These are phyloP conservation scores for Hygrophoropsis aurantiaca DNA, from an alignment of 768 basidiomycete genomes.

Conservation along the genomic window DNA sequence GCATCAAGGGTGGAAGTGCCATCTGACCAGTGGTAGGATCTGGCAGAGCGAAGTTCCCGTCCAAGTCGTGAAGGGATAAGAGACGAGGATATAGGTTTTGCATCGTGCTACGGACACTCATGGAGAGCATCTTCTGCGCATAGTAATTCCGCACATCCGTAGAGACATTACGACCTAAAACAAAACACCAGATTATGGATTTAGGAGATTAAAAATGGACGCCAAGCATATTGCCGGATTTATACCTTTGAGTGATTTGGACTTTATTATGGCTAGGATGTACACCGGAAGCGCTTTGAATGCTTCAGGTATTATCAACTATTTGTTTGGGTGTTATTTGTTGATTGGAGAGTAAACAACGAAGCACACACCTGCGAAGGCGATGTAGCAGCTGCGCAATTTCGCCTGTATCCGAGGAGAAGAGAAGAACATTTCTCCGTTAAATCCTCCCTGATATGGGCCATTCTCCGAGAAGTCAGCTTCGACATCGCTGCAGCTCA, in stretches of 20 bases:
- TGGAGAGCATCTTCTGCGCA: conserved; percentile 71
- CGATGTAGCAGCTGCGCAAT: conserved; percentile 80
- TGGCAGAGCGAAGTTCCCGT: conserved; percentile 68
- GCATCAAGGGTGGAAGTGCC: conserved; percentile 73
- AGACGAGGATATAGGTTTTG: conserved; percentile 86
- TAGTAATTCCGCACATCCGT: conserved; percentile 93
- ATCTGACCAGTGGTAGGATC: conserved; percentile 57
- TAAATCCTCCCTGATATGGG: conserved; percentile 79
- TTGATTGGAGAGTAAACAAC: neutral
- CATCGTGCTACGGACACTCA: conserved; percentile 68
- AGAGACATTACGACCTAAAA: conserved; percentile 76
- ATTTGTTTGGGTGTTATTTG: conserved; percentile 7
- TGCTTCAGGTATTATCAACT: conserved; percentile 95
- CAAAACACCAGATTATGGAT: conserved; percentile 1
- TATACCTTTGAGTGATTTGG: conserved; percentile 91
- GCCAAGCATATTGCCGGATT: neutral
- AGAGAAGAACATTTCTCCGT: conserved; percentile 82
- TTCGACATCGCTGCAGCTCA: conserved; percentile 62
- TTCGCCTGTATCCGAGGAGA: conserved; percentile 81
- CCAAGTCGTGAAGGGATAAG: conserved; percentile 84
- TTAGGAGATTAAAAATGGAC: neutral
- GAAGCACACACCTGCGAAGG: conserved; percentile 65
- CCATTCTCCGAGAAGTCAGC: conserved; percentile 58
- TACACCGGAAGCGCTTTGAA: conserved; percentile 86
- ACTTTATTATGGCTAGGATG: conserved; percentile 79